Evolutionary conservation across 1,139 yeast genomes (phyloP).

Genomic region (Saccharomyces hybrid): DNA sequence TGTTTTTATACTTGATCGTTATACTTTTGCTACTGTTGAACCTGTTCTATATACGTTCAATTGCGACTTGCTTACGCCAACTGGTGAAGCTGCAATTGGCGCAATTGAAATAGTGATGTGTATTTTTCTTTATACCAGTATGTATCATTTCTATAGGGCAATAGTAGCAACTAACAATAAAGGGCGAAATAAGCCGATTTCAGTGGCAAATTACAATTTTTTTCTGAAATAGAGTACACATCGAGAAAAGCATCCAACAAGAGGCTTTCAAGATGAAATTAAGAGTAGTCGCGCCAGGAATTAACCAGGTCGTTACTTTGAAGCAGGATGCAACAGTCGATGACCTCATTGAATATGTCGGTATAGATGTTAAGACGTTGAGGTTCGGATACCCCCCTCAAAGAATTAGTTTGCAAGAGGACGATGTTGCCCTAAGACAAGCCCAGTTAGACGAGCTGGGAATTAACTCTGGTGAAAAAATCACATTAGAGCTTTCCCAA

Average conservation of each 20-base stretch:
- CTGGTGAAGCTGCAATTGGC: neutral
- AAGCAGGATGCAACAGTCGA: slow-evolving; percentile 21
- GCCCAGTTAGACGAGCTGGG: slow-evolving; percentile 36
- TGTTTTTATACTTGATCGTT: slow-evolving; percentile 8
- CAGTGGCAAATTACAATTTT: neutral
- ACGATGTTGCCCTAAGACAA: slow-evolving; percentile 1
- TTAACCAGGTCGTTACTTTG: slow-evolving; percentile 21
- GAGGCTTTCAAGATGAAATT: slow-evolving; percentile 23
- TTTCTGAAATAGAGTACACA: neutral
- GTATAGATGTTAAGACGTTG: slow-evolving; percentile 25
- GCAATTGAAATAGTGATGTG: slow-evolving; percentile 1
- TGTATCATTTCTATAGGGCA: slow-evolving; percentile 1
- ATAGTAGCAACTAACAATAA: neutral
- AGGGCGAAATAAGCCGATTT: neutral
- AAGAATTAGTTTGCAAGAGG: slow-evolving; percentile 32
- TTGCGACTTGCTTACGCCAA: slow-evolving; percentile 8
- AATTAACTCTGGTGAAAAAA: slow-evolving; percentile 51
- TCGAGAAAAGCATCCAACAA: neutral
- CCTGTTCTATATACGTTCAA: slow-evolving; percentile 10
- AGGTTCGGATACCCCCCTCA: slow-evolving; percentile 60
- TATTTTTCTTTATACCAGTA: neutral
- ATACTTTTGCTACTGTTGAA: slow-evolving; percentile 9
- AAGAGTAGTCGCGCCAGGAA: slow-evolving; percentile 18
- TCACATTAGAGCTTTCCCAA: slow-evolving; percentile 22
- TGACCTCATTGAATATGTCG: slow-evolving; percentile 17